Evolutionary conservation across 2,329 filamentous ascomycete species (phyloP).

Genomic region (Cladophialophora chaetospira): DNA sequence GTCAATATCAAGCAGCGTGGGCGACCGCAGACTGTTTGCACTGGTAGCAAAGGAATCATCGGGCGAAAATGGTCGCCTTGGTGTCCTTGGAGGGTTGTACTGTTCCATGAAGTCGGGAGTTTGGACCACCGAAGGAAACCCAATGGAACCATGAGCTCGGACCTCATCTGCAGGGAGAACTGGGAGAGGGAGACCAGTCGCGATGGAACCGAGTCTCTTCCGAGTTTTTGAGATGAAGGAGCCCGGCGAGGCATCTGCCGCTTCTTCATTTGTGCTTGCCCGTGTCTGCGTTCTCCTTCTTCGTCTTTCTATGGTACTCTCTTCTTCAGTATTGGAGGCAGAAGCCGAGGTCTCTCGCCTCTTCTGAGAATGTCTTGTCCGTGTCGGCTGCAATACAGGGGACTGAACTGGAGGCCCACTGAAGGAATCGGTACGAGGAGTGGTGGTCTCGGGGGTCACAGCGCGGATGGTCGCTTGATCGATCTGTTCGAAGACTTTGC

Average conservation of each 20-base stretch:
- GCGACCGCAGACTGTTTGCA: constrained; percentile 34
- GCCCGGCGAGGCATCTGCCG: constrained; percentile 28
- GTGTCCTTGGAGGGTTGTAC: constrained; percentile 36
- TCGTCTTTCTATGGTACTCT: constrained; percentile 41
- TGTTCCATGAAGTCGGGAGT: constrained; percentile 37
- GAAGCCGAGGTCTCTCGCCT: constrained; percentile 29
- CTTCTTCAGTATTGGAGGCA: constrained; percentile 32
- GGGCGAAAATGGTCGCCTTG: constrained; percentile 31
- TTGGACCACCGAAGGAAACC: constrained; percentile 51
- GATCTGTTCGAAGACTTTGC: constrained; percentile 42
- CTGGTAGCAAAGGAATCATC: constrained; percentile 25
- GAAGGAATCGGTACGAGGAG: constrained; percentile 34
- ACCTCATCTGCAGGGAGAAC: constrained; percentile 43
- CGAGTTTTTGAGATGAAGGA: constrained; percentile 33
- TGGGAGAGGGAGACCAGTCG: constrained; percentile 35
- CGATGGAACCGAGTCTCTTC: constrained; percentile 32
- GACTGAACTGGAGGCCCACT: constrained; percentile 23
- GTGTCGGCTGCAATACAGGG: constrained; percentile 28
- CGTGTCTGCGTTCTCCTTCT: constrained; percentile 26
- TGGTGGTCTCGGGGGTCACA: constrained; percentile 48
- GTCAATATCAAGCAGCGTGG: constrained; percentile 47
- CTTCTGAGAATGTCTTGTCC: constrained; percentile 19
- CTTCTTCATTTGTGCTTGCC: constrained; percentile 23
- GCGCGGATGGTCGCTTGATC: constrained; percentile 48
- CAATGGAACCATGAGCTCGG: constrained; percentile 43